A percentile compares a stretch with the other conserved stretches of the same genome.
These are phyloP conservation scores for Gracilaria domingensis DNA, from an alignment of 23 red algal genomes.

Conservation along the genomic window DNA sequence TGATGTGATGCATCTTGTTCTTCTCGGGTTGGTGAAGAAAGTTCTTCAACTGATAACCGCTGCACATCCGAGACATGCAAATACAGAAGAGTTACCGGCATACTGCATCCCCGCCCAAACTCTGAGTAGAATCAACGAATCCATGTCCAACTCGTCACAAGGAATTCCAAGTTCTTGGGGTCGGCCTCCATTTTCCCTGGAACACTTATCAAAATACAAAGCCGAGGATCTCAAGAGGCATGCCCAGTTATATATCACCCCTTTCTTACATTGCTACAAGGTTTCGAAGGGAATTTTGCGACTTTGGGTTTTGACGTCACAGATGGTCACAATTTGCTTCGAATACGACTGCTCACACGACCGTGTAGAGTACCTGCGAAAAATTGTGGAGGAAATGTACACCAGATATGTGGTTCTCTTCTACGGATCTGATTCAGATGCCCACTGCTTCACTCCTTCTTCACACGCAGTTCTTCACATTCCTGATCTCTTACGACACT, in stretches of 20 bases:
- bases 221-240: conserved; percentile 2
- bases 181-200: background rate
- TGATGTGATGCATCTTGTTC: conserved; percentile 4
- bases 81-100: background rate
- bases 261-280: background rate
- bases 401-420: background rate
- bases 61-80: background rate
- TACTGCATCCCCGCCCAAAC: background rate
- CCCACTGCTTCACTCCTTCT: too few species aligned
- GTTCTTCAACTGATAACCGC: background rate
- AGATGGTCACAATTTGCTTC: background rate
- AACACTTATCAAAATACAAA: background rate
- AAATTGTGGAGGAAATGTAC: background rate
- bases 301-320: background rate
- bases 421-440: too few species aligned
- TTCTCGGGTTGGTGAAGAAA: background rate
- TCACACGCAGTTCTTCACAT: too few species aligned
- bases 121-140: background rate
- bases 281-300: background rate
- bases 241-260: background rate
- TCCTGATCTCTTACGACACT: too few species aligned
- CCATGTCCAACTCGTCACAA: background rate
- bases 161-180: conserved; percentile 16
- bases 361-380: too few species aligned
- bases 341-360: background rate